These are phyloP conservation scores for Lepidium sativum DNA, from an alignment of 345 rosid species.

Conservation along the genomic window DNA sequence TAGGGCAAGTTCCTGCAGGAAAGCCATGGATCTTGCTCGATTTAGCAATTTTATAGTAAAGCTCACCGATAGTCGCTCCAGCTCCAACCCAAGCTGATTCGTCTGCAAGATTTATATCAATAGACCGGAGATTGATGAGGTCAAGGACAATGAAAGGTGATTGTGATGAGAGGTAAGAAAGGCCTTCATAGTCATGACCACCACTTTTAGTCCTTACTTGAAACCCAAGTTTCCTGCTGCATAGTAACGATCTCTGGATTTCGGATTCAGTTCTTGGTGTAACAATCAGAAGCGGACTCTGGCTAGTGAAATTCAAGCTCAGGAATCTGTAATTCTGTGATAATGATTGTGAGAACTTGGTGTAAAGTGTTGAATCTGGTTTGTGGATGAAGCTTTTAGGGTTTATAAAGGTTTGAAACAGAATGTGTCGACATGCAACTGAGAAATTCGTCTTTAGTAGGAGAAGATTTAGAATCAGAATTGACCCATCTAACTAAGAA, in stretches of 20 bases:
- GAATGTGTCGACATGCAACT: conserved; percentile 20
- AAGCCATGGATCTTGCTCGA: conserved; percentile 40
- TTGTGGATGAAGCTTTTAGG: conserved; percentile 14
- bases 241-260: conserved; percentile 43
- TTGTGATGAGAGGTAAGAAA: conserved; percentile 38
- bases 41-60: conserved; percentile 41
- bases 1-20: conserved; percentile 62
- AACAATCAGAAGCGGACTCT: conserved; percentile 34
- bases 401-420: neutral
- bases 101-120: conserved; percentile 24
- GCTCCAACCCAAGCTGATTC: conserved; percentile 47
- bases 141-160: conserved; percentile 49
- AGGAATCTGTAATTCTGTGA: conserved; percentile 10
- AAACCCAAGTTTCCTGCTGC: conserved; percentile 26
- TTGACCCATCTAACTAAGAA: conserved; percentile 23
- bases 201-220: conserved; percentile 54
- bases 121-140: conserved; percentile 30
- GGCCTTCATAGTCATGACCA: conserved; percentile 66
- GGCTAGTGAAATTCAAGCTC: conserved; percentile 26
- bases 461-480: conserved; percentile 12
- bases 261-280: conserved; percentile 38
- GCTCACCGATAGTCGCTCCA: conserved; percentile 52
- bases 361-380: conserved; percentile 14
- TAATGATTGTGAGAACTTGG: neutral
- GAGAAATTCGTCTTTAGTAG: conserved; percentile 15